phyloP scores from a whole-genome alignment of 129 eudicot species.

The Chrysanthemum lavandulifolium region DNA sequence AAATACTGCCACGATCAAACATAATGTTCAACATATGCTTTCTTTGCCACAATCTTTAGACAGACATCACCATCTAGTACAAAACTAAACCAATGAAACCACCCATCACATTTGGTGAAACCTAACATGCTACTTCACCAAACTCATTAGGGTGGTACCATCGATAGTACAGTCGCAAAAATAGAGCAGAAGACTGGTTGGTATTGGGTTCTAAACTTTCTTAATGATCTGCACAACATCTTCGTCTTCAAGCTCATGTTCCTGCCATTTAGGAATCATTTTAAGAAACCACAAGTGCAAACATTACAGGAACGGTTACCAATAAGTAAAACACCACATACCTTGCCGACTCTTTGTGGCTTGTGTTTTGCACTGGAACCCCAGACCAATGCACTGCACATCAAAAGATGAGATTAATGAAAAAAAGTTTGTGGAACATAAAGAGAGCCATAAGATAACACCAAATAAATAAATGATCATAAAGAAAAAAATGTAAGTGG shows the following conservation, averaged over 20 bases:
- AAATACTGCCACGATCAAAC: slow-evolving; percentile 2
- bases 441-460: neutral
- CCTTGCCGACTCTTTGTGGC: slow-evolving; percentile 99
- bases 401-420: slow-evolving; percentile 9
- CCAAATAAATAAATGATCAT: neutral
- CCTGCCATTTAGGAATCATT: slow-evolving; percentile 39
- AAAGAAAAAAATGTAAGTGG: no score
- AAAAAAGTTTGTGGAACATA: neutral
- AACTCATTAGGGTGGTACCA: slow-evolving; percentile 14
- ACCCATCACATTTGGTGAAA: slow-evolving; percentile 1
- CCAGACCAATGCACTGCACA: slow-evolving; percentile 94
- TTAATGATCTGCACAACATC: slow-evolving; percentile 93
- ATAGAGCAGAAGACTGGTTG: slow-evolving; percentile 1
- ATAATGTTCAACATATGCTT: slow-evolving; percentile 9
- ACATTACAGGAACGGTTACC: neutral
- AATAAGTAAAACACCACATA: slow-evolving; percentile 21
- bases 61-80: slow-evolving; percentile 26
- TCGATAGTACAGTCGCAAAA: slow-evolving; percentile 16
- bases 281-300: neutral
- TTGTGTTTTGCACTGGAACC: slow-evolving; percentile 99
- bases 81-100: slow-evolving; percentile 20
- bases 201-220: slow-evolving; percentile 30
- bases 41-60: slow-evolving; percentile 17
- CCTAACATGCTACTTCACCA: slow-evolving; percentile 22
- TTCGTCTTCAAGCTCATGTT: slow-evolving; percentile 98